These are phyloP conservation scores for Fabrea salina DNA, from an alignment of 169 alveolate genomes.

Conservation along the genomic window DNA sequence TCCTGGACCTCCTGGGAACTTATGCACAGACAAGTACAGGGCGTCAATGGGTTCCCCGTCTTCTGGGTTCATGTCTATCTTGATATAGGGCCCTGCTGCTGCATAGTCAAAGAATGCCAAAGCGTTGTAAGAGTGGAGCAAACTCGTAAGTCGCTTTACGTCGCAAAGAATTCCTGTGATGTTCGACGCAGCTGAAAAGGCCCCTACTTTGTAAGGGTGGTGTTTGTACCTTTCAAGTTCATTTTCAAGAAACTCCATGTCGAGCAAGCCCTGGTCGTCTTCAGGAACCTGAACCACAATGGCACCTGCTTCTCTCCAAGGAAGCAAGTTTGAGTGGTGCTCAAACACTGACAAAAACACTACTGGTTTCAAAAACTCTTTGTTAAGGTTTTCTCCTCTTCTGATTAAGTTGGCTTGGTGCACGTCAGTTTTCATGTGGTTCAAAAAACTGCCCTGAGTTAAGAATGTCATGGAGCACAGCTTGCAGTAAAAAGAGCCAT, in stretches of 20 bases:
- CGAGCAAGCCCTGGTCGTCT: conserved; percentile 37
- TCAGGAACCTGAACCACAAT: not conserved
- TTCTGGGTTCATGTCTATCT: conserved; percentile 60
- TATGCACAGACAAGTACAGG: conserved; percentile 91
- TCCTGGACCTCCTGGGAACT: conserved; percentile 92
- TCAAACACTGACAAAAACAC: conserved; percentile 80
- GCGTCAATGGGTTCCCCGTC: conserved; percentile 76
- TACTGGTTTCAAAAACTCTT: conserved; percentile 50
- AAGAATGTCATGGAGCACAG: conserved; percentile 31
- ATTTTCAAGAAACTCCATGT: conserved; percentile 42
- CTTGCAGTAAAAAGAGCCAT: conserved; percentile 39
- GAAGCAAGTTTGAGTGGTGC: conserved; percentile 82
- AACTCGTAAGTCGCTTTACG: conserved; percentile 57
- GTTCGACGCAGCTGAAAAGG: conserved; percentile 85
- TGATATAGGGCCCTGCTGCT: conserved; percentile 78
- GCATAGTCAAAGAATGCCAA: conserved; percentile 85
- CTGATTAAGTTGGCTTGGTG: not conserved
- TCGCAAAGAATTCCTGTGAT: conserved; percentile 80
- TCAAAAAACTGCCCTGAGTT: conserved; percentile 45
- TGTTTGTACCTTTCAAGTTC: conserved; percentile 34
- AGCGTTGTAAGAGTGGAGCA: conserved; percentile 70
- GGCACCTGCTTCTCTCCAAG: conserved; percentile 78
- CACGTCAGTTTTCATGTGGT: conserved; percentile 36
- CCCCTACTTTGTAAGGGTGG: conserved; percentile 55
- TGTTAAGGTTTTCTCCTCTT: not conserved